Evolutionary conservation across 2,329 filamentous ascomycete genomes (phyloP), one percentile per base, ranked within the genome.

Genomic region (Camillea tinctor): DNA sequence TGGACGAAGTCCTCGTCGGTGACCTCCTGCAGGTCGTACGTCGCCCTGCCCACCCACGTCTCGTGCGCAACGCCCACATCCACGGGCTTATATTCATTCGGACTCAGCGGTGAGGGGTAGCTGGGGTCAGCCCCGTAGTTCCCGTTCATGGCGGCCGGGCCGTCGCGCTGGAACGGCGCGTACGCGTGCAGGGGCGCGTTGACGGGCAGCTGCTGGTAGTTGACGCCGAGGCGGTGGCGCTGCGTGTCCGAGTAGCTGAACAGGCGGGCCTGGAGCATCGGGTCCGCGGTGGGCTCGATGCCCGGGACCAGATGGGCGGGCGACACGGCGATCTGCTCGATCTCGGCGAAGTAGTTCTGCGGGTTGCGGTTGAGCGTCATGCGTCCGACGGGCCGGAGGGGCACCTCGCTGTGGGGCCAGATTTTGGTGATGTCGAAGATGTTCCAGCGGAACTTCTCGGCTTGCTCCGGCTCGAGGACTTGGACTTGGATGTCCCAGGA

Each of bases 341-440:
- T n/a, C n/a, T n/a, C n/a, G n/a, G n/a, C n/a, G n/a, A n/a, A n/a
- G n/a, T n/a, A n/a, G n/a, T n/a, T n/a, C n/a, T n/a, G n/a, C n/a
- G n/a, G n/a, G n/a, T n/a, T n/a, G n/a, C n/a, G n/a, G n/a, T n/a
- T n/a, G n/a, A n/a, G n/a, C n/a, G n/a, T n/a, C n/a, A n/a, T n/a
- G n/a, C n/a, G n/a, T n/a, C 36, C 36, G 36, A 44, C 36, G 17
- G 44, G 81, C 23, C 85, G 80, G 8, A 89, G 78, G 4, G 88
- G 88, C 19, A 87, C 84, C 54, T 88, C 81, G 24, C 74, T 77
- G 61, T 89, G 84, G 3, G 87, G 87, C 88, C 87, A 90, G 68
- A 87, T 81, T 75, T 89, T 89, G 57, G 88, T 91, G 66, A 88
- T 75, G 70, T 91, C 88, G 62, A 91, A 88, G 64, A 90, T 78